These are phyloP conservation scores for Haematococcus lacustris DNA, from an alignment of 139 green algal genomes.

Conservation along the genomic window DNA sequence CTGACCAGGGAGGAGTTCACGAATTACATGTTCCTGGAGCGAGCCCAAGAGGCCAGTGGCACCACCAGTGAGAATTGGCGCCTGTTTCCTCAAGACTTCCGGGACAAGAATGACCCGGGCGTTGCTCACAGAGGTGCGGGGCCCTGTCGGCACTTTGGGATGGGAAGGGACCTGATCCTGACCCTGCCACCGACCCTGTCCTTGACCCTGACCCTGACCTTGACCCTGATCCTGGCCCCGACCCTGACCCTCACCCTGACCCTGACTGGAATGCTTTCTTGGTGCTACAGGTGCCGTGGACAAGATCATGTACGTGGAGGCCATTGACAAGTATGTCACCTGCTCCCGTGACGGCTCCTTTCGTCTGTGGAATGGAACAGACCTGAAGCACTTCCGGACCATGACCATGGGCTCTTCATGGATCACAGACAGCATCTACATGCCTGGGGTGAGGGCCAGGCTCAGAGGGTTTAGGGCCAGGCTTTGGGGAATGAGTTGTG, in stretches of 20 bases:
- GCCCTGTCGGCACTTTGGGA: no score
- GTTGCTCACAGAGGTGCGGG: conserved; percentile 19
- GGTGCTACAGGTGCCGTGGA: conserved; percentile 39
- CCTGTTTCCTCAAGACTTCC: conserved; percentile 53
- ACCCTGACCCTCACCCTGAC: no score
- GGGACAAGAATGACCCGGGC: conserved; percentile 30
- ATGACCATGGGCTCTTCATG: conserved; percentile 51
- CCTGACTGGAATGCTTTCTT: background rate
- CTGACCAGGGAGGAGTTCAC: conserved; percentile 82
- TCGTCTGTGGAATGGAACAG: conserved; percentile 58
- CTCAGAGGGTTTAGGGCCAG: no score
- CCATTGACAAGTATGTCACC: conserved; percentile 71
- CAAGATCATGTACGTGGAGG: conserved; percentile 34
- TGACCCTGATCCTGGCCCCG: no score
- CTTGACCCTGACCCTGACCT: no score
- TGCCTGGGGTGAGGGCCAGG: conserved; percentile 19
- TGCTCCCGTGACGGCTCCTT: conserved; percentile 58
- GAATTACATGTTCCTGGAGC: conserved; percentile 80
- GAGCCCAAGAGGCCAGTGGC: conserved; percentile 41
- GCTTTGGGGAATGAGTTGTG: no score
- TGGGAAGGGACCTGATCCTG: no score
- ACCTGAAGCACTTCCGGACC: conserved; percentile 57
- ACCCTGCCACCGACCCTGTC: no score
- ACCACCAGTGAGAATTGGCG: conserved; percentile 51
- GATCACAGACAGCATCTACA: conserved; percentile 60